These are phyloP conservation scores for Aspergillus funiculosus DNA, from an alignment of 495 filamentous ascomycete genomes.

Conservation along the genomic window DNA sequence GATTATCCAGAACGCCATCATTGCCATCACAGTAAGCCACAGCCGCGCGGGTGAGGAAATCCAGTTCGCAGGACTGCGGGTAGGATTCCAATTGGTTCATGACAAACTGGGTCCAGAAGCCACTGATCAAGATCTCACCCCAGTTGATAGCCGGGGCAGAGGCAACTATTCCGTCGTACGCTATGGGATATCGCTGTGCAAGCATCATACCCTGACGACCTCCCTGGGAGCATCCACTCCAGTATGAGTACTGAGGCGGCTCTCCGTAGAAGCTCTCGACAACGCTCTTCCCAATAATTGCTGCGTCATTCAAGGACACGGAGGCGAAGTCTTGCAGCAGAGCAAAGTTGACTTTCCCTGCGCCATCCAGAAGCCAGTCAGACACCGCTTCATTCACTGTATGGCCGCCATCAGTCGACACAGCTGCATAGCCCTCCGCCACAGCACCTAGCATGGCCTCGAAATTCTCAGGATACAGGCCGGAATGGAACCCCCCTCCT, in stretches of 20 bases:
- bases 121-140: slow-evolving; percentile 6
- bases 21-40: slow-evolving; percentile 36
- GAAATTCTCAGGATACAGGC: slow-evolving; percentile 20
- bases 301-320: slow-evolving; percentile 33
- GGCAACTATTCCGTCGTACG: slow-evolving; percentile 56
- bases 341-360: slow-evolving; percentile 38
- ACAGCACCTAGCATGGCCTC: slow-evolving; percentile 22
- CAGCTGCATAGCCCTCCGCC: slow-evolving; percentile 34
- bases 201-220: slow-evolving; percentile 41
- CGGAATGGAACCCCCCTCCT: slow-evolving; percentile 37
- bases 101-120: slow-evolving; percentile 35
- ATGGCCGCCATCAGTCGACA: slow-evolving; percentile 40
- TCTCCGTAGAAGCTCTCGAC: slow-evolving; percentile 17
- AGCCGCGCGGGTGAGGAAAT: slow-evolving; percentile 40
- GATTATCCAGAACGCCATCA: slow-evolving; percentile 52
- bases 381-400: not conserved
- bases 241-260: slow-evolving; percentile 33
- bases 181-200: slow-evolving; percentile 35
- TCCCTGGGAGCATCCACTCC: slow-evolving; percentile 44
- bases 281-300: slow-evolving; percentile 18
- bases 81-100: slow-evolving; percentile 10
- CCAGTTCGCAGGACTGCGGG: slow-evolving; percentile 35
- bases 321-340: slow-evolving; percentile 35
- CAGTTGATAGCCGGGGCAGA: slow-evolving; percentile 35
- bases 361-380: slow-evolving; percentile 34